Evolutionary conservation across 148 eudicot species (phyloP).

Genomic region (Pharnaceum exiguum): DNA sequence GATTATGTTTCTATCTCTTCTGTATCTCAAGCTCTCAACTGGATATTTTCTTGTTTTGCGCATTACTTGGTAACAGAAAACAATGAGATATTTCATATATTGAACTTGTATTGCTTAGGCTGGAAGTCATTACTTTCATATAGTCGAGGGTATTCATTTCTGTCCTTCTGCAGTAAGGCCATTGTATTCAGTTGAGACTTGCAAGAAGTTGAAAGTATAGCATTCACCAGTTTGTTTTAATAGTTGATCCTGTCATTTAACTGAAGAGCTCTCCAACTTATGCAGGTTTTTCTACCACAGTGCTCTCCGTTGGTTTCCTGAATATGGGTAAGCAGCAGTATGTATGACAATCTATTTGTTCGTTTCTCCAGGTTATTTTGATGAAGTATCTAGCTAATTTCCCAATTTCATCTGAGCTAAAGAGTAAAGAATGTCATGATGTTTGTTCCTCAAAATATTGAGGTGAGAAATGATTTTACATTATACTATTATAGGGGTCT

Average conservation of each 20-base stretch:
- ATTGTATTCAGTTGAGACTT: neutral
- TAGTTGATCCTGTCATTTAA: neutral
- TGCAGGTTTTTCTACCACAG: conserved; percentile 89
- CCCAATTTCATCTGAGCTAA: neutral
- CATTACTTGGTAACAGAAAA: neutral
- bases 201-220: conserved; percentile 15
- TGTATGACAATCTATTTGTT: neutral
- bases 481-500: too few relatives aligned
- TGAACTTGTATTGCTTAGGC: neutral
- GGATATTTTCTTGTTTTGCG: neutral
- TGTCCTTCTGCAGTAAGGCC: neutral
- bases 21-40: too few relatives aligned
- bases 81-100: too few relatives aligned
- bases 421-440: too few relatives aligned
- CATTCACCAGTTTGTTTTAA: neutral
- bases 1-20: too few relatives aligned
- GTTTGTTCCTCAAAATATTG: too few relatives aligned
- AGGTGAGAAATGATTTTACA: too few relatives aligned
- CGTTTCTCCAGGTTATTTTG: too few relatives aligned
- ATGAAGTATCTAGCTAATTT: too few relatives aligned
- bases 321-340: conserved; percentile 63
- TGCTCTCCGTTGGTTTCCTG: conserved; percentile 92
- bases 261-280: neutral
- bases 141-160: neutral
- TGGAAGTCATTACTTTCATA: neutral